Base-by-base conservation (phyloP, 495 filamentous ascomycete species). In the Elaphomyces granulatus region DNA sequence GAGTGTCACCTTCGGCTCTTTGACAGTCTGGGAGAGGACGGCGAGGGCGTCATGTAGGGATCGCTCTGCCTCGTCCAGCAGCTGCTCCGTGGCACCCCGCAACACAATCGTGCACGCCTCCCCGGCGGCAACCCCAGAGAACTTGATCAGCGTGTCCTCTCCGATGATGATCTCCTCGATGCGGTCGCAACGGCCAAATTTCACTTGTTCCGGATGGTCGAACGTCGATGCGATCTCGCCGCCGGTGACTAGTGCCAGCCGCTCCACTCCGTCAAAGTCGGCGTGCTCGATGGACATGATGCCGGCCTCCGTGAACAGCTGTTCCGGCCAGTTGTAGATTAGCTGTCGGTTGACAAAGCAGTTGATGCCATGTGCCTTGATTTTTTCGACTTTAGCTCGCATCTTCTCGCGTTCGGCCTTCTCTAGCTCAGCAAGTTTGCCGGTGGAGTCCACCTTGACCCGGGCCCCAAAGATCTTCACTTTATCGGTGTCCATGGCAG, bases 311-410 rank as follows among this genome's bases (percentile, higher is more conserved):
- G 88, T 83, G 58, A 98, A 98, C 36, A 98, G 80, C 63, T 96
- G 92, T 59, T 98, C 90, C 23, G 90, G 90, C 88, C 90, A 96
- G 73, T 98, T 98, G 73, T 98, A 98, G 64, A 98, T 98, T 34
- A 98, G 74, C 56, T 98, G 90, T 45, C 90, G 72, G 71, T 98
- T 98, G 55, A 98, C 92, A 64, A 98, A 98, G 69, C 92, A 96
- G 73, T 98, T 98, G 67, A 98, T 94, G 31, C 90, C 90, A 52
- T 98, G 92, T 23, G 85, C 75, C 75, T 96, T 98, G 69, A 98
- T 98, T 53, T 80, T 87, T 52, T 98, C 92, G 32, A 98, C 90
- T 71, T 98, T 98, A 40, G 81, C 80, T 64, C 83, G 90, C 90
- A 98, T 98, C 78, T 96, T 98, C 53, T 96, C 88, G 40, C 83